A percentile compares a stretch with the other conserved stretches of the same genome.
phyloP scores from a whole-genome alignment of 2,329 filamentous ascomycete species.

The Trichoderma endophyticum region DNA sequence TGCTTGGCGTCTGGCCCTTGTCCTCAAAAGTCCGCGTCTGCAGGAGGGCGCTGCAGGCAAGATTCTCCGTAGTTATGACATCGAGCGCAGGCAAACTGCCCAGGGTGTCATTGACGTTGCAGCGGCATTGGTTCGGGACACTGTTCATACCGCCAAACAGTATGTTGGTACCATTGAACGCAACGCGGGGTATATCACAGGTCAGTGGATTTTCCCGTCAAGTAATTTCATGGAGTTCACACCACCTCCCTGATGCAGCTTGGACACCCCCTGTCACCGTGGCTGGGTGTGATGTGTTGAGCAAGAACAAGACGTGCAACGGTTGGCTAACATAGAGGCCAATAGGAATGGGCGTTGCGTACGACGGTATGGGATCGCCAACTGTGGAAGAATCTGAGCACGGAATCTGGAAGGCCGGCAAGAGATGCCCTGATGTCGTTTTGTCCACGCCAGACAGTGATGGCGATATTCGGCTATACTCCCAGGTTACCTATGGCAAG shows the following conservation, averaged over 20 bases:
- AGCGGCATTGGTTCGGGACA: constrained; percentile 44
- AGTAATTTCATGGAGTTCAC: background rate
- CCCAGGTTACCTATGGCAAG: constrained; percentile 32
- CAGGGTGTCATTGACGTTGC: constrained; percentile 46
- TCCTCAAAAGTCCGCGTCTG: constrained; percentile 27
- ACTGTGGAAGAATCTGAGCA: constrained; percentile 33
- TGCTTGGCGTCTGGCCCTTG: constrained; percentile 48
- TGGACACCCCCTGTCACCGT: background rate
- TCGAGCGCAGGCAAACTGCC: constrained; percentile 42
- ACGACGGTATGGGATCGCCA: constrained; percentile 34
- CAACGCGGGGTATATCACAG: constrained; percentile 48
- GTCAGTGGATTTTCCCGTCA: constrained; percentile 24
- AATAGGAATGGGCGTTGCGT: constrained; percentile 42
- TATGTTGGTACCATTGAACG: constrained; percentile 47
- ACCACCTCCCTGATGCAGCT: background rate
- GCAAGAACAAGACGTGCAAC: background rate
- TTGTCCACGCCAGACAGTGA: constrained; percentile 20
- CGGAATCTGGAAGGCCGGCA: constrained; percentile 39
- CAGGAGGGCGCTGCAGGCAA: constrained; percentile 23
- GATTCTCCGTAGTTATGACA: constrained; percentile 43
- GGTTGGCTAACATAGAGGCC: background rate
- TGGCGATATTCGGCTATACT: constrained; percentile 31
- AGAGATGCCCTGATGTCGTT: constrained; percentile 37
- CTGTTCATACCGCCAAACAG: constrained; percentile 40
- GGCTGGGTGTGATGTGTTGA: background rate